Percentiles rank a stretch among this genome's conserved stretches.
These are phyloP conservation scores for Quercus dentata DNA, from an alignment of 306 rosid genomes.

Conservation along the genomic window DNA sequence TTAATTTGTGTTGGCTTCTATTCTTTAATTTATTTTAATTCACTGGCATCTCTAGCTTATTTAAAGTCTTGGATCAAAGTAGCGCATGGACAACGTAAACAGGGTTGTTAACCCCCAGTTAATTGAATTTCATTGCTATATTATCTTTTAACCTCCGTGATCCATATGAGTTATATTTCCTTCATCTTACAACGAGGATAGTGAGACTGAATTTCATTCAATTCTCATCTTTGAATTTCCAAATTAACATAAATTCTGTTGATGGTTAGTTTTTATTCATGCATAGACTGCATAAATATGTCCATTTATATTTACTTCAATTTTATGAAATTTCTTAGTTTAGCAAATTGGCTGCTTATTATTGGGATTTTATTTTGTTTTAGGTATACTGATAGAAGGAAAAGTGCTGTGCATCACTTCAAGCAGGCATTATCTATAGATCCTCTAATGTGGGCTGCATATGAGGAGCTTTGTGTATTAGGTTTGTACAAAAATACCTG, in stretches of 20 bases:
- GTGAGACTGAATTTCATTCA: not conserved
- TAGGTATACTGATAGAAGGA: constrained; percentile 67
- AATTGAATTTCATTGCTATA: not conserved
- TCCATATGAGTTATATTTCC: not conserved
- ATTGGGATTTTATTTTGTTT: not conserved
- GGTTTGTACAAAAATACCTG: constrained; percentile 49
- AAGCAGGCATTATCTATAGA: constrained; percentile 49
- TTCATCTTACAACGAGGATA: not conserved
- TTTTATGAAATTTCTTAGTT: not conserved
- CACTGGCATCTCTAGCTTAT: not conserved
- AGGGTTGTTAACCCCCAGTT: not conserved
- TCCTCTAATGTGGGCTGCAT: constrained; percentile 81
- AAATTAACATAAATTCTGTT: not conserved
- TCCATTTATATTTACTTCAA: not conserved
- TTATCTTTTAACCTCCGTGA: not conserved
- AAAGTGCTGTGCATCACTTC: constrained; percentile 51
- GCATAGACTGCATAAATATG: not conserved
- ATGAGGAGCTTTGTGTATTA: constrained; percentile 85
- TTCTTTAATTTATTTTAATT: not conserved
- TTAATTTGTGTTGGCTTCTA: not conserved
- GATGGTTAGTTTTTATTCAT: not conserved
- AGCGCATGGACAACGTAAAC: not conserved
- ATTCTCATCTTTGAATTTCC: not conserved
- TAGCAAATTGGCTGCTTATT: not conserved
- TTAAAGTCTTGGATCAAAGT: not conserved